phyloP scores from a whole-genome alignment of 2,329 filamentous ascomycete species.

The Calonectria leucothoes region DNA sequence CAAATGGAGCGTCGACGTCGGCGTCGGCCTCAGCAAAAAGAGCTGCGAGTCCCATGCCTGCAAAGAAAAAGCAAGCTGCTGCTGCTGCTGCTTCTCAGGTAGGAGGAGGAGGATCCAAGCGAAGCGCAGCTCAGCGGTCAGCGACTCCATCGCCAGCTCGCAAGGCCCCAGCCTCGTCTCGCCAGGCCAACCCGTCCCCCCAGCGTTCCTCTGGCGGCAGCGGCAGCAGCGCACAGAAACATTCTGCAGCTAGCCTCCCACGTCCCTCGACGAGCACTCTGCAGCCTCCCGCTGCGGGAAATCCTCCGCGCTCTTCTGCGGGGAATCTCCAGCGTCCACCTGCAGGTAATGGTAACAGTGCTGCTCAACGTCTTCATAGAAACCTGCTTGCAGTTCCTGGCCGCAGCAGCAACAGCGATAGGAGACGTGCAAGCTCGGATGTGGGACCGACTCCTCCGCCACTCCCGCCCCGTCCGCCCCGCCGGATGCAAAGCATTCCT shows the following conservation, averaged over 20 bases:
- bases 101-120: constrained; percentile 29
- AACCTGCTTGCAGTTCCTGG: constrained; percentile 13
- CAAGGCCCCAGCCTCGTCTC: constrained; percentile 13
- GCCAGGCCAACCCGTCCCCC: constrained; percentile 17
- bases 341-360: constrained; percentile 9
- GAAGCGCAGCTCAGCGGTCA: constrained; percentile 28
- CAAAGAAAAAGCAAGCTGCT: constrained; percentile 24
- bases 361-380: neutral
- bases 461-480: constrained; percentile 41
- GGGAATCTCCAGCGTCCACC: constrained; percentile 5
- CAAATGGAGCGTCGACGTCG: constrained; percentile 21
- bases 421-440: constrained; percentile 35
- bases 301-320: constrained; percentile 5
- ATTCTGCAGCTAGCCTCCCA: neutral
- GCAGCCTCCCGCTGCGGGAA: constrained; percentile 15
- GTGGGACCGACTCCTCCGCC: constrained; percentile 37
- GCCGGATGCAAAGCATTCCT: constrained; percentile 42
- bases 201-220: constrained; percentile 13
- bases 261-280: neutral
- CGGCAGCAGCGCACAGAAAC: neutral
- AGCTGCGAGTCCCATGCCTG: constrained; percentile 4
- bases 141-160: constrained; percentile 38
- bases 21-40: constrained; percentile 24
- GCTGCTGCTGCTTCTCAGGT: too few relatives aligned
- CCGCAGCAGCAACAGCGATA: constrained; percentile 5